Base-by-base conservation (phyloP, 495 filamentous ascomycete species). In the Penicillium roqueforti region DNA sequence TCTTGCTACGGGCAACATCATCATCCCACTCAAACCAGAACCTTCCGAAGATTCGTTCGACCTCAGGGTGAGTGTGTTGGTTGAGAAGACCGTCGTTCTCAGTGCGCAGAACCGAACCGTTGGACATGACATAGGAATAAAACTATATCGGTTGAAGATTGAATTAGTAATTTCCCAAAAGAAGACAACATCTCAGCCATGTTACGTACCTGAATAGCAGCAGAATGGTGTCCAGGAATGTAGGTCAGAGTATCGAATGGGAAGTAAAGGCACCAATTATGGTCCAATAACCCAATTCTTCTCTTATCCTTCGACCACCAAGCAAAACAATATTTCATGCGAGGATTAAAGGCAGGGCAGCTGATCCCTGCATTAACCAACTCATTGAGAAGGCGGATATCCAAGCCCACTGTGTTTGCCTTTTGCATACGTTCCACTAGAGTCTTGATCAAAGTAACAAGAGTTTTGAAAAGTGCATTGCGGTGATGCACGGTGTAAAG, bases 401-500 rank as follows among this genome's bases (percentile, higher is more conserved):
- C 84, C 40, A 90, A 68, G 11, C 76, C 71, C 32, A 75, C 60
- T 14, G 63, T 66, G 6, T 65, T 52, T 5, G 19, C 1, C 18
- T 63, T 58, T 14, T 61, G 61, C 0, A 77, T 63, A 9, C 75
- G 61, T 8, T 73, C 57, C n/a, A 68, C 62, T 32, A 82, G 71
- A 18, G 70, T 61, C 9, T 69, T 48, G 18, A 87, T 64, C 56
- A 62, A 51, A 0, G 0, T 2, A 7, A 13, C 3, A n/a, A 60
- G 45, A 4, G 45, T 49, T 0, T 76, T 60, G 67, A 83, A 86
- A 16, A 91, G 55, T 3, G 71, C 57, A 32, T 83, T 74, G 13
- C 88, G 83, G 54, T 87, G 78, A 31, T 73, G 70, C 28, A 91
- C 67, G 0, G 83, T 88, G 70, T 90, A 86, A 54, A 77, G 44